phyloP scores from a whole-genome alignment of 2,329 filamentous ascomycete genomes.

The Dactylella cylindrospora region DNA sequence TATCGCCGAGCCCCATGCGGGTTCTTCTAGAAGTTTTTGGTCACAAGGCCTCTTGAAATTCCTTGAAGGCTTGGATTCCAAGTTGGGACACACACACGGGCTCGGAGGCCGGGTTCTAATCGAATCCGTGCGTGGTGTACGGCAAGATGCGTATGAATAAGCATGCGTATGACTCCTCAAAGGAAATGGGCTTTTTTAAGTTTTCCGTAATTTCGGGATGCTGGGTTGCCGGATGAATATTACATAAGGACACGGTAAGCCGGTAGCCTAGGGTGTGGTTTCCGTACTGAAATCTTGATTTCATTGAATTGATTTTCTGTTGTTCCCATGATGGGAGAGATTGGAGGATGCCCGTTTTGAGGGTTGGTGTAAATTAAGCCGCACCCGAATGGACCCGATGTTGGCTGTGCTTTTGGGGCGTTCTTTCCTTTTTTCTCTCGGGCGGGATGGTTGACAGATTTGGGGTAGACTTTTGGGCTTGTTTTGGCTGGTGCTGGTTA shows the following conservation, averaged over 20 bases:
- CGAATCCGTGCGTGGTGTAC: too few relatives aligned
- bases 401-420: neutral
- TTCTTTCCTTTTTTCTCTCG: neutral
- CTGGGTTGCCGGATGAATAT: slow-evolving; percentile 1
- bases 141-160: too few relatives aligned
- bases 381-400: slow-evolving; percentile 42
- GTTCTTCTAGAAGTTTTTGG: too few relatives aligned
- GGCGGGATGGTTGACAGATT: neutral
- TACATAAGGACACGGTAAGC: slow-evolving; percentile 32
- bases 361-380: slow-evolving; percentile 1
- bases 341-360: neutral
- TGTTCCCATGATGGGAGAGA: too few relatives aligned
- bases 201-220: slow-evolving; percentile 32
- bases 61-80: too few relatives aligned
- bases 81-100: too few relatives aligned
- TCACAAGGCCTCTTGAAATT: too few relatives aligned
- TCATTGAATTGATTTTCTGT: too few relatives aligned
- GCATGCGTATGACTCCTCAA: slow-evolving; percentile 3
- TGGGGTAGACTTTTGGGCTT: neutral
- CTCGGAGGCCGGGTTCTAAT: too few relatives aligned
- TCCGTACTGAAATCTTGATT: too few relatives aligned
- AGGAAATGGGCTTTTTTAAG: neutral
- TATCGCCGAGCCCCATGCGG: too few relatives aligned
- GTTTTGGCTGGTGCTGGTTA: neutral
- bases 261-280: slow-evolving; percentile 11